Base-by-base conservation (phyloP, 2,329 filamentous ascomycete genomes). In the Nothophaeocryptopus gaeumannii region DNA sequence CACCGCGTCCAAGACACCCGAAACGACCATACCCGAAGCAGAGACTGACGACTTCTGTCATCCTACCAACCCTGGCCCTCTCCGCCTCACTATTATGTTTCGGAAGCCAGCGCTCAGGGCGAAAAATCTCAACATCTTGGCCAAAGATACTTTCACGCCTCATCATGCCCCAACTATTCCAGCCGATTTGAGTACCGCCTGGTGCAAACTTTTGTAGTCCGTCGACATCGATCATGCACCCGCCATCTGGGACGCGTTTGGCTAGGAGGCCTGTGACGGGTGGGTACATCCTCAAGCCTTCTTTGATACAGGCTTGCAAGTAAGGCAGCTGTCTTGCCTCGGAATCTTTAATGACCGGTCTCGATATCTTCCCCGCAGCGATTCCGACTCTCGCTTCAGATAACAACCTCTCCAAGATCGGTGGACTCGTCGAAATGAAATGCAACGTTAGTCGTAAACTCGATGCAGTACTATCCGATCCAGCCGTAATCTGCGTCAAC, bases 391-490 rank as follows among this genome's bases (percentile, higher is more conserved):
- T 68, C 8, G 78, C 73, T 54, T 83, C 78, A 0, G 52, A 65
- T 5, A 73, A 72, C 0, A 84, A 66, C 2, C 65, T 74, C 3
- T 56, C 48, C 49, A 76, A 72, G 0, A 79, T 72, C 1, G 67
- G 68, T 0, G 76, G 75, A 16, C 72, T 75, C n/a, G 73, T 78
- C 15, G 76, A 72, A 47, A 83, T 62, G 59, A 78, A 73, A 15
- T 82, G 71, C 47, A 83, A 55, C 1, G 74, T 79, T 33, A 74
- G 69, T 2, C 80, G 74, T 8, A 84, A 73, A 2, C 74, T 74
- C 0, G 77, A 79, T 0, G 81, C 78, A 0, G 79, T 80, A 1
- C 78, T 82, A 52, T 83, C 80, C 0, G 78, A 78, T 3, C 80
- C 81, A 4, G 79, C 80, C 5, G 80, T 68, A 35, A 77, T 75